These are phyloP conservation scores for Neurospora pannonica DNA, from an alignment of 495 filamentous ascomycete genomes.

Conservation along the genomic window DNA sequence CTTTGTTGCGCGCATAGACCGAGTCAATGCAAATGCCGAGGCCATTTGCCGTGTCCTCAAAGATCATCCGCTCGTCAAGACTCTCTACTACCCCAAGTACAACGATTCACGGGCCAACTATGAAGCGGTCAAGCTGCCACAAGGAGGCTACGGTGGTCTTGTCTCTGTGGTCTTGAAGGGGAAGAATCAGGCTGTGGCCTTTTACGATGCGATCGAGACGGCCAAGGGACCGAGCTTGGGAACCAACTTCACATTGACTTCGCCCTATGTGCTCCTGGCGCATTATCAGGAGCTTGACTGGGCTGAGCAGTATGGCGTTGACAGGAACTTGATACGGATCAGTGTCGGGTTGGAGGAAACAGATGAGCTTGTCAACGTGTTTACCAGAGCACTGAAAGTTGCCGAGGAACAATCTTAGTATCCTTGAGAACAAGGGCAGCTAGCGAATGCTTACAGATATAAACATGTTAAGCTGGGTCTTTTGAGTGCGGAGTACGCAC, in stretches of 20 bases:
- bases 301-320: constrained; percentile 71
- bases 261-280: constrained; percentile 82
- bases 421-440: neutral
- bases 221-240: constrained; percentile 91
- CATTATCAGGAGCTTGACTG: constrained; percentile 91
- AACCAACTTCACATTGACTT: constrained; percentile 89
- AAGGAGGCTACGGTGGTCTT: constrained; percentile 84
- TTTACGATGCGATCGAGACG: constrained; percentile 80
- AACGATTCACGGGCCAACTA: constrained; percentile 60
- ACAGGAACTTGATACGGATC: constrained; percentile 67
- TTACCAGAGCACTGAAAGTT: constrained; percentile 38
- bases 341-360: constrained; percentile 86
- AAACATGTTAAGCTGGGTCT: neutral
- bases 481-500: neutral
- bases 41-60: constrained; percentile 61
- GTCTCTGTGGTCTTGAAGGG: constrained; percentile 72
- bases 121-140: constrained; percentile 63
- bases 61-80: constrained; percentile 52
- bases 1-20: constrained; percentile 71
- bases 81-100: constrained; percentile 80
- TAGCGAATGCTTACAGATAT: neutral
- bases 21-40: constrained; percentile 82
- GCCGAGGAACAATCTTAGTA: constrained; percentile 21
- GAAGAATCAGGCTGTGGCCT: constrained; percentile 60
- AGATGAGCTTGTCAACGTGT: constrained; percentile 44